Evolutionary conservation across 2,329 filamentous ascomycete genomes (phyloP).

Genomic region (Fonsecaea pedrosoi): DNA sequence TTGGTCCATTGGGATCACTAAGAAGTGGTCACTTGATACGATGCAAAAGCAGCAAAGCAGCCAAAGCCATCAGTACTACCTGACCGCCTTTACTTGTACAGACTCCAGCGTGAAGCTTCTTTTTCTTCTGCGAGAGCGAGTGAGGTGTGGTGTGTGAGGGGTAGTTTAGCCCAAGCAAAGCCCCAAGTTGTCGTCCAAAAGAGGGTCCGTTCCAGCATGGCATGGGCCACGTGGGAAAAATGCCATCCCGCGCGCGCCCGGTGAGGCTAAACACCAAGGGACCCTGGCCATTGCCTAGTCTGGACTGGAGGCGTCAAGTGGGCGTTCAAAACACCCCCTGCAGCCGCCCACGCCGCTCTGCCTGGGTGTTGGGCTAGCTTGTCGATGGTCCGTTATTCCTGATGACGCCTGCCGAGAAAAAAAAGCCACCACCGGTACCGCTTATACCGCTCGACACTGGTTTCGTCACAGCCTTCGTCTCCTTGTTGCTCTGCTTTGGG

Average conservation of each 20-base stretch:
- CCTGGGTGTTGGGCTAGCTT: not conserved
- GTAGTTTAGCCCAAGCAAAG: not conserved
- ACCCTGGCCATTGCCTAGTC: not conserved
- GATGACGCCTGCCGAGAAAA: slow-evolving; percentile 19
- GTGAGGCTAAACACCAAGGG: not conserved
- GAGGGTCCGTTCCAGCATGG: not conserved
- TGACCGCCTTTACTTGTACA: not conserved
- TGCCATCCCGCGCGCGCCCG: not conserved
- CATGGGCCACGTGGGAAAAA: slow-evolving; percentile 1
- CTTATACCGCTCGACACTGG: not conserved
- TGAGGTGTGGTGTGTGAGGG: not conserved
- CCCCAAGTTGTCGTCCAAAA: not conserved
- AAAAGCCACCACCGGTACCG: not conserved
- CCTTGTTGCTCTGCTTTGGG: not conserved
- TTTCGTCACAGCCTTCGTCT: slow-evolving; percentile 8
- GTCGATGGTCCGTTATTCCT: not conserved
- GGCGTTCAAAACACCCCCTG: not conserved
- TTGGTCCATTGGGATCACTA: not conserved
- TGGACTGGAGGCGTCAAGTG: not conserved
- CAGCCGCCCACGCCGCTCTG: not conserved
- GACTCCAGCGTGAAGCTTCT: too few relatives aligned
- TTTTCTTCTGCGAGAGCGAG: not conserved
- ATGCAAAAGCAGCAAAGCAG: not conserved
- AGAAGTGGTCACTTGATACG: not conserved
- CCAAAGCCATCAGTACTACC: not conserved